These are phyloP conservation scores for Hymenoscyphus fructigenus DNA, from an alignment of 2,329 filamentous ascomycete species.

Conservation along the genomic window DNA sequence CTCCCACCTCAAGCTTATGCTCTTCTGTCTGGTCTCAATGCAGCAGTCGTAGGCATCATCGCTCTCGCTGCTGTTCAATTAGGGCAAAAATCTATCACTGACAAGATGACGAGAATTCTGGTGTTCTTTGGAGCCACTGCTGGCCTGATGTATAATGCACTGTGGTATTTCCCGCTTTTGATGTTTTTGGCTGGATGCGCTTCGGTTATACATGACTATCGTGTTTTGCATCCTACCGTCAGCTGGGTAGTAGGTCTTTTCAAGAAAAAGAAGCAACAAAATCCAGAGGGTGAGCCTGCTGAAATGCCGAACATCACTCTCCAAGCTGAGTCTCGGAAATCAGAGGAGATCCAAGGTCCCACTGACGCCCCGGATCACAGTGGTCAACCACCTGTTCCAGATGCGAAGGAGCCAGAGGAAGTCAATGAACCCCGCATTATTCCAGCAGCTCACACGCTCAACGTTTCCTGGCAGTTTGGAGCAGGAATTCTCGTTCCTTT, in stretches of 20 bases:
- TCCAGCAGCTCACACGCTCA: too few relatives aligned
- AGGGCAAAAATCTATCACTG: constrained; percentile 65
- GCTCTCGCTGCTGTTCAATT: constrained; percentile 68
- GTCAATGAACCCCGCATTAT: too few relatives aligned
- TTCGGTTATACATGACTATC: constrained; percentile 56
- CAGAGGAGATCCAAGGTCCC: too few relatives aligned
- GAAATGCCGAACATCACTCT: too few relatives aligned
- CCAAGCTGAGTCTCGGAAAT: too few relatives aligned
- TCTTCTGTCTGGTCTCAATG: constrained; percentile 69
- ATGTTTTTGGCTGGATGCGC: constrained; percentile 55
- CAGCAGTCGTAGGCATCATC: constrained; percentile 70
- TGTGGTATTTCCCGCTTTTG: constrained; percentile 74
- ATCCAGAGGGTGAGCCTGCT: not conserved
- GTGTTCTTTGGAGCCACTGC: constrained; percentile 64
- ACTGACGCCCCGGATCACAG: too few relatives aligned
- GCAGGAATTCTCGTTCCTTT: constrained; percentile 40
- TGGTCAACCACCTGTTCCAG: too few relatives aligned
- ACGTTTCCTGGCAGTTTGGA: constrained; percentile 11
- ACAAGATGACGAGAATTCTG: constrained; percentile 59
- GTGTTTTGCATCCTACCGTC: constrained; percentile 43
- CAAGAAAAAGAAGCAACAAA: not conserved
- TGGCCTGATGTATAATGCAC: constrained; percentile 67
- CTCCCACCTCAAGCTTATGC: constrained; percentile 66
- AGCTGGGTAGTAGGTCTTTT: not conserved
- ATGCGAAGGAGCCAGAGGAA: too few relatives aligned